phyloP scores from a whole-genome alignment of 345 rosid genomes.

The Gynandropsis gynandra region DNA sequence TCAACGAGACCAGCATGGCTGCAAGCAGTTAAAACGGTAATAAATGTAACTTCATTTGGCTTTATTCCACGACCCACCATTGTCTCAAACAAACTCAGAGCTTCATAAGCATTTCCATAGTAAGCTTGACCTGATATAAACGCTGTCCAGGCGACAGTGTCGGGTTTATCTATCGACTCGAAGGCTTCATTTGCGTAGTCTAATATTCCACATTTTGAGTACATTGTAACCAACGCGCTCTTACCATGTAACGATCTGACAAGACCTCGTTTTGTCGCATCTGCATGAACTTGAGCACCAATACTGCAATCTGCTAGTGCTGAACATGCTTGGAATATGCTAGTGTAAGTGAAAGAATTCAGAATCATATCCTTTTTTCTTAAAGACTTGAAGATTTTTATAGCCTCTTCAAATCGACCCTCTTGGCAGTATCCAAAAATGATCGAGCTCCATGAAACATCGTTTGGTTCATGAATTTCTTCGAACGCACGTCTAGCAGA shows the following conservation, averaged over 20 bases:
- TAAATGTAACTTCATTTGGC: slow-evolving; percentile 65
- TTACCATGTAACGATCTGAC: slow-evolving; percentile 49
- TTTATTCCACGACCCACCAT: slow-evolving; percentile 39
- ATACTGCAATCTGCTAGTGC: slow-evolving; percentile 48
- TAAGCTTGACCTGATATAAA: slow-evolving; percentile 60
- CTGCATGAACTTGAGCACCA: slow-evolving; percentile 72
- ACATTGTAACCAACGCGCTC: slow-evolving; percentile 66
- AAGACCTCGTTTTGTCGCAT: slow-evolving; percentile 57
- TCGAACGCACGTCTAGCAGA: slow-evolving; percentile 49
- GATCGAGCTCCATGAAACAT: slow-evolving; percentile 64
- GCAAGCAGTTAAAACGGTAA: slow-evolving; percentile 65
- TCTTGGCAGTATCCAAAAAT: slow-evolving; percentile 56
- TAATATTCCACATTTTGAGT: slow-evolving; percentile 60
- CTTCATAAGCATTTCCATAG: slow-evolving; percentile 60
- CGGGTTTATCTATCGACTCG: slow-evolving; percentile 47
- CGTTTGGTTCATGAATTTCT: slow-evolving; percentile 55
- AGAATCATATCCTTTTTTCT: slow-evolving; percentile 32
- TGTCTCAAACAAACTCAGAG: slow-evolving; percentile 47
- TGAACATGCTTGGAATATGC: slow-evolving; percentile 66
- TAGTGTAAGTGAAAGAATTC: slow-evolving; percentile 58
- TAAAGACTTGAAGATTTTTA: slow-evolving; percentile 43
- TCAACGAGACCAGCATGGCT: slow-evolving; percentile 59
- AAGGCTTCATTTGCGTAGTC: slow-evolving; percentile 51
- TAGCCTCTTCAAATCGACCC: slow-evolving; percentile 45
- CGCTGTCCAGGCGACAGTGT: slow-evolving; percentile 74